Evolutionary conservation across 495 filamentous ascomycete genomes (phyloP).

Genomic region (Penicillium egyptiacum): DNA sequence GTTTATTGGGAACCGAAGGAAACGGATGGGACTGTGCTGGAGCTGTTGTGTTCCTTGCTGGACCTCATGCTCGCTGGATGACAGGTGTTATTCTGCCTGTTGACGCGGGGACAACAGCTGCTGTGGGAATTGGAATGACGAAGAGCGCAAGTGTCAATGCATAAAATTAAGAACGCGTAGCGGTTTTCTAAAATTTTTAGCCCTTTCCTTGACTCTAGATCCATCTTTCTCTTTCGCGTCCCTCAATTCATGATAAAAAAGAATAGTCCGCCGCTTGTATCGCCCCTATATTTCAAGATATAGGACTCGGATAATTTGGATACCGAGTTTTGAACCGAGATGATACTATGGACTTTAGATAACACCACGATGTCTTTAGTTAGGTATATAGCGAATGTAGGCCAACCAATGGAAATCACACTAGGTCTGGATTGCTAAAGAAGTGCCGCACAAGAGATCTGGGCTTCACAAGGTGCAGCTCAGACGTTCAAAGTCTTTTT

Average conservation of each 20-base stretch:
- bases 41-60: conserved; percentile 43
- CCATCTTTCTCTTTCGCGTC: background rate
- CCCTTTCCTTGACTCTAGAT: background rate
- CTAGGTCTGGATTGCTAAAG: too few relatives aligned
- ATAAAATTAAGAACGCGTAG: background rate
- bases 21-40: conserved; percentile 52
- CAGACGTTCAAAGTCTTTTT: too few relatives aligned
- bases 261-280: too few relatives aligned
- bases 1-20: conserved; percentile 54
- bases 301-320: too few relatives aligned
- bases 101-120: conserved; percentile 49
- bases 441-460: too few relatives aligned
- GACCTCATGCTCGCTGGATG: conserved; percentile 51
- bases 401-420: too few relatives aligned
- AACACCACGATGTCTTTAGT: too few relatives aligned
- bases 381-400: too few relatives aligned
- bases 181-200: background rate
- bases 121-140: conserved; percentile 32
- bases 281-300: too few relatives aligned
- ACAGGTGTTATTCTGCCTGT: conserved; percentile 50
- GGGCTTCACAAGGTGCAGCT: too few relatives aligned
- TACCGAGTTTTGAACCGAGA: too few relatives aligned
- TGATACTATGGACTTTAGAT: too few relatives aligned
- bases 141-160: conserved; percentile 31
- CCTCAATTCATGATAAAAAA: background rate